Conservation (phyloP, 2,329 filamentous ascomycete species). For the Epichloe amarillans region DNA sequence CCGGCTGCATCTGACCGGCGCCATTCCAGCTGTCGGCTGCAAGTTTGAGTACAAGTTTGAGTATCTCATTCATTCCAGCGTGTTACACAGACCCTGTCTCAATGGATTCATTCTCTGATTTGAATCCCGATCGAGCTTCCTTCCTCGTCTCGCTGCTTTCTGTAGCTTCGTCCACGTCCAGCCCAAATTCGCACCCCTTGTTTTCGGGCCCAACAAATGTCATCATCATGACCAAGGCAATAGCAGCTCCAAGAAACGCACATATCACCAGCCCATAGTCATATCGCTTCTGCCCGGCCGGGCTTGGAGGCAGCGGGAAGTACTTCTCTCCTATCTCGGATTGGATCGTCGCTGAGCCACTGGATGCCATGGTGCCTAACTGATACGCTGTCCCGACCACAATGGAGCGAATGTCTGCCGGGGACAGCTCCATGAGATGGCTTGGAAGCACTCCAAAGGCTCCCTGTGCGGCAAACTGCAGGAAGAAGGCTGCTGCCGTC, state of each 20-base stretch:
- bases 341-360: not conserved
- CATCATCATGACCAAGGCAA: not conserved
- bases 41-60: no score
- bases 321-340: not conserved
- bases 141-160: not conserved
- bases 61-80: no score
- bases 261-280: constrained; percentile 1
- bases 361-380: not conserved
- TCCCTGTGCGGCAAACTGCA: constrained; percentile 1
- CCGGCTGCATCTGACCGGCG: no score
- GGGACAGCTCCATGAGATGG: constrained; percentile 1
- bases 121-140: not conserved
- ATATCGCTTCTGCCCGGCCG: not conserved
- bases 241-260: not conserved
- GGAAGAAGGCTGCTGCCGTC: constrained; percentile 1
- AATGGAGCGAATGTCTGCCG: not conserved
- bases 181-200: not conserved
- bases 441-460: constrained; percentile 2
- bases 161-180: not conserved
- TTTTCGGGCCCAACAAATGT: not conserved
- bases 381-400: constrained; percentile 2
- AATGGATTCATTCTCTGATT: not conserved
- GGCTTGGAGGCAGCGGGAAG: not conserved
- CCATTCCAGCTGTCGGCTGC: no score
- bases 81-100: not conserved